A percentile compares a stretch with the other conserved stretches of the same genome.
These are phyloP conservation scores for Parastagonospora nodorum DNA, from an alignment of 2,329 filamentous ascomycete species.

Conservation along the genomic window DNA sequence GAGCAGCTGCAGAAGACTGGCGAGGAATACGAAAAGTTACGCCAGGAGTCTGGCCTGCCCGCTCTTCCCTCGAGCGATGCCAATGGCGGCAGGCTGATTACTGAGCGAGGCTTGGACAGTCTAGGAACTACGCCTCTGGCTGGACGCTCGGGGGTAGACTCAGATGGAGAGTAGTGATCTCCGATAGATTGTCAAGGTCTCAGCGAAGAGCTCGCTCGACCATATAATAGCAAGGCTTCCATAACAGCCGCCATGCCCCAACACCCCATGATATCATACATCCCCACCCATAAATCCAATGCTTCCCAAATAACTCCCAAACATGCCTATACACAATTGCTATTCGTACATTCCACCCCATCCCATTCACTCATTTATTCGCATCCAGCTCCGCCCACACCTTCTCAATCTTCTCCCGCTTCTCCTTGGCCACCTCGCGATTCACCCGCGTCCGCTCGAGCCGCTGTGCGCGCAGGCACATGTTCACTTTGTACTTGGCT, in stretches of 20 bases:
- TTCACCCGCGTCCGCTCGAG: constrained; percentile 78
- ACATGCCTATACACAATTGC: neutral
- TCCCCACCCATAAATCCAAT: neutral
- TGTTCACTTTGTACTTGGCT: constrained; percentile 81
- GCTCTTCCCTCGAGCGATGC: constrained; percentile 34
- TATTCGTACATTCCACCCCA: neutral
- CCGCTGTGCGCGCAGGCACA: constrained; percentile 81
- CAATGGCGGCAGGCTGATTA: constrained; percentile 33
- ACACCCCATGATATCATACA: constrained; percentile 3
- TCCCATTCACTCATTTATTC: constrained; percentile 55
- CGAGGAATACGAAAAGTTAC: constrained; percentile 67
- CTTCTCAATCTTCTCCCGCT: constrained; percentile 75
- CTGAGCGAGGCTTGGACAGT: constrained; percentile 43
- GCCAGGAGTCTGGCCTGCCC: constrained; percentile 53
- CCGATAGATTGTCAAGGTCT: constrained; percentile 5
- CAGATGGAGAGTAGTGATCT: constrained; percentile 32
- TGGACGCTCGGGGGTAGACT: constrained; percentile 28
- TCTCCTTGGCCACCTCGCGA: constrained; percentile 68
- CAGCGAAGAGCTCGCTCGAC: constrained; percentile 4
- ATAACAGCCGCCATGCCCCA: neutral
- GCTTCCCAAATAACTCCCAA: neutral
- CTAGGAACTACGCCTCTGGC: constrained; percentile 42
- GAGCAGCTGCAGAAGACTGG: constrained; percentile 79
- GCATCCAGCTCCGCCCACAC: constrained; percentile 80
- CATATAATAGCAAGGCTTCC: constrained; percentile 5